Base-by-base conservation (phyloP, 306 rosid genomes). In the Castanea mollissima region DNA sequence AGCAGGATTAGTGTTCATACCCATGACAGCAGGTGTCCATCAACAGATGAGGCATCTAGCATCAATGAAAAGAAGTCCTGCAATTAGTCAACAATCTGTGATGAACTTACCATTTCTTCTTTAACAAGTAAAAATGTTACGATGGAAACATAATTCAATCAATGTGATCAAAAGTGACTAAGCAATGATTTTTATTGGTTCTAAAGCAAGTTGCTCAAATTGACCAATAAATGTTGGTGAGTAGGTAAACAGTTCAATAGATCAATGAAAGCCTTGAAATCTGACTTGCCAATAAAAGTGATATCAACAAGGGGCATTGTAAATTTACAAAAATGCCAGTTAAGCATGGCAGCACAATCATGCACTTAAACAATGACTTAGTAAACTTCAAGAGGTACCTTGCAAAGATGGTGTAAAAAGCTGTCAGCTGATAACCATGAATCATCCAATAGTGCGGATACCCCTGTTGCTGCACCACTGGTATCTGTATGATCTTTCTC, bases 21-120 rank as follows among this genome's bases (percentile, higher is more conserved):
- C 97, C 97, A 88, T 79, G 88, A 85, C 58, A 94, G 85, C 81
- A 94, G 91, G 87, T 92, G 97, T 69, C 98, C 98, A 69, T 94
- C 97, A 82, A 92, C 85, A 69, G 85, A 87, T 2, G 92, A 81
- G 38, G 90, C 97, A 59, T 91, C 97, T 75, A 83, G 89, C 77
- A 94, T 76, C 83, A 85, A 76, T 10, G 90, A 91, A 83, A 91
- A 86, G 81, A 89, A 94, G 16, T 90, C 97, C 98, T 92, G 89
- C 81, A 84, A 75, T 67, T 21, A 71, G 70, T 13, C 80, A 70
- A 75, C 27, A 63, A 78, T 74, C 41, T 74, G 27, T 38, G 49
- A 44, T 35, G 32, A 78, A 58, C 72, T 74, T 54, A n/a, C 54
- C 69, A 9, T n/a, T 70, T 76, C 35, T 41, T 16, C 2, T 56